These are phyloP conservation scores for Fusarium sarcochroum DNA, from an alignment of 2,329 filamentous ascomycete genomes.

Conservation along the genomic window DNA sequence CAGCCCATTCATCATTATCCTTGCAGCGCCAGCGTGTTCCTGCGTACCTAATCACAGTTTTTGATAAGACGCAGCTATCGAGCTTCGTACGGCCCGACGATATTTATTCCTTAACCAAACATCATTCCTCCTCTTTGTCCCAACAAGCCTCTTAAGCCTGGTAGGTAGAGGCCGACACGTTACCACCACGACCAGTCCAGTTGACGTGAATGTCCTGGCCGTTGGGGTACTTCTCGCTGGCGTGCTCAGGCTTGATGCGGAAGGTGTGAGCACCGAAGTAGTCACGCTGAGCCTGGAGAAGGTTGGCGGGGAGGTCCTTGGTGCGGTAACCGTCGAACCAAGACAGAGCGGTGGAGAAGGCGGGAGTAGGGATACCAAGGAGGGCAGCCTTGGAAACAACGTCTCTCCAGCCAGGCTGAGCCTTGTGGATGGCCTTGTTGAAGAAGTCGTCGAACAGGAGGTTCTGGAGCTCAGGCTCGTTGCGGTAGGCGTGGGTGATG, in stretches of 20 bases:
- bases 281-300: constrained; percentile 98
- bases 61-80: constrained; percentile 42
- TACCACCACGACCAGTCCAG: constrained; percentile 98
- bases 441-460: constrained; percentile 99
- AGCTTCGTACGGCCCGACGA: constrained; percentile 35
- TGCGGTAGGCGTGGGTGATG: constrained; percentile 97
- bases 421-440: constrained; percentile 98
- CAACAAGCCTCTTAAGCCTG: constrained; percentile 76
- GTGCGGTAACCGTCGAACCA: constrained; percentile 99
- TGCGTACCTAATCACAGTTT: constrained; percentile 46
- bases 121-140: constrained; percentile 28
- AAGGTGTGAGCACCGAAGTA: constrained; percentile 98
- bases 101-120: constrained; percentile 40
- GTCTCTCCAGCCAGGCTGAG: constrained; percentile 92
- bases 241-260: constrained; percentile 85
- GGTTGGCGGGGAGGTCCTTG: constrained; percentile 96
- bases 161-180: constrained; percentile 97
- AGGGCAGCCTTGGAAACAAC: constrained; percentile 92
- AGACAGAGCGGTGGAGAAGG: constrained; percentile 95
- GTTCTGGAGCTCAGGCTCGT: constrained; percentile 95
- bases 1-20: constrained; percentile 47
- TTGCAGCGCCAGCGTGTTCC: constrained; percentile 44
- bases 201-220: constrained; percentile 97
- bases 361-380: constrained; percentile 95
- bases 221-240: constrained; percentile 83